Conservation (phyloP, 2,329 filamentous ascomycete species). For the Canariomyces notabilis region DNA sequence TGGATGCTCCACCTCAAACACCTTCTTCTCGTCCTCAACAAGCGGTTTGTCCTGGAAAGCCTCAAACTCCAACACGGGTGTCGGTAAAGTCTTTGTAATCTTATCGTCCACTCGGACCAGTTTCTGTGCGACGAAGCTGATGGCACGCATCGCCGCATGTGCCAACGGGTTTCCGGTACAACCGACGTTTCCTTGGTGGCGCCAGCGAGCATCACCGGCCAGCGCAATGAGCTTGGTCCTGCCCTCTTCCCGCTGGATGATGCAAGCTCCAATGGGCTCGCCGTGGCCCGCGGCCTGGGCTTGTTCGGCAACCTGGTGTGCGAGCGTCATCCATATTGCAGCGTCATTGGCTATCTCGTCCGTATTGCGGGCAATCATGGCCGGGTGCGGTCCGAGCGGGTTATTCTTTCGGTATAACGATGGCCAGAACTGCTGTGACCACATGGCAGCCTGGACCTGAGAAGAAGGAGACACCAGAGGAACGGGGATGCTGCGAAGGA, state of each 20-base stretch:
- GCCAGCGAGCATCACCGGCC: conserved; percentile 71
- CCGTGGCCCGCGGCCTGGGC: conserved; percentile 55
- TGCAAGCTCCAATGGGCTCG: conserved; percentile 67
- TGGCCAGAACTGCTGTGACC: conserved; percentile 76
- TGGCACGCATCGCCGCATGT: conserved; percentile 71
- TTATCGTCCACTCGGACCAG: conserved; percentile 52
- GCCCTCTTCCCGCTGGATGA: conserved; percentile 58
- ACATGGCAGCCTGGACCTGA: conserved; percentile 66
- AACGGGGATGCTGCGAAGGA: conserved; percentile 60
- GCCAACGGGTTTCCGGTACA: conserved; percentile 68
- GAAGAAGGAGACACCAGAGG: conserved; percentile 71
- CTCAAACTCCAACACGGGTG: conserved; percentile 48
- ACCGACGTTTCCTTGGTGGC: conserved; percentile 43
- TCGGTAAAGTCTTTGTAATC: conserved; percentile 24
- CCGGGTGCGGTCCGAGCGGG: conserved; percentile 77
- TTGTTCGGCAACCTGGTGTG: conserved; percentile 57
- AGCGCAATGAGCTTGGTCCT: conserved; percentile 60
- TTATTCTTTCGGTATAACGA: conserved; percentile 83
- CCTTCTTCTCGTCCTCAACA: conserved; percentile 58
- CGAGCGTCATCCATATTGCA: conserved; percentile 62
- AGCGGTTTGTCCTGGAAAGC: conserved; percentile 66
- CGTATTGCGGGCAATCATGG: conserved; percentile 64
- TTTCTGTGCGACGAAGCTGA: conserved; percentile 75
- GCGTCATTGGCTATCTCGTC: conserved; percentile 62
- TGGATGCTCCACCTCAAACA: conserved; percentile 60